Conservation (phyloP, 257 asterid species). For the Jacaranda mimosifolia region DNA sequence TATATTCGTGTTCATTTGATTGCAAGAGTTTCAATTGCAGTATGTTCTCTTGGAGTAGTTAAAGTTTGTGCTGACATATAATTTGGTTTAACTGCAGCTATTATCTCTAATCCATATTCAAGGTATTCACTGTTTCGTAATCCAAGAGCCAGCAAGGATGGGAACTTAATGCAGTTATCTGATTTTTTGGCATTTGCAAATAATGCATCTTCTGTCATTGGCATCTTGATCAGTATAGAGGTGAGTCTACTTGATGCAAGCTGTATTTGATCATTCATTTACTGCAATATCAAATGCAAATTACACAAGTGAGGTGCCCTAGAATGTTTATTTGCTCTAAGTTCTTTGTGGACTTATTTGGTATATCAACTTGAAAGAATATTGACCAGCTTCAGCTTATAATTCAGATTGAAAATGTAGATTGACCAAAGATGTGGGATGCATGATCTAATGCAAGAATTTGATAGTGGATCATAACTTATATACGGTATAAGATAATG, state of each 20-base stretch:
- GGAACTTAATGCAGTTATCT: no score
- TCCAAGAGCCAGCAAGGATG: constrained; percentile 45
- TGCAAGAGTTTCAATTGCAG: background rate
- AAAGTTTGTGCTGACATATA: constrained; percentile 9
- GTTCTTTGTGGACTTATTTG: background rate
- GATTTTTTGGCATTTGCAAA: no score
- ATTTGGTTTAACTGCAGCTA: constrained; percentile 61
- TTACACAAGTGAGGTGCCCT: background rate
- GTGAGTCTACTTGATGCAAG: no score
- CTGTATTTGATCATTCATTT: no score
- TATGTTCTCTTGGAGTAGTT: constrained; percentile 21
- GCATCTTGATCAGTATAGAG: no score
- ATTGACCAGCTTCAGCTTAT: background rate
- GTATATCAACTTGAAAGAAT: constrained; percentile 6
- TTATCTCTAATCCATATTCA: constrained; percentile 52
- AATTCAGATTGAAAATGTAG: background rate
- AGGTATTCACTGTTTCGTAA: constrained; percentile 49
- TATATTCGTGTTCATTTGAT: background rate
- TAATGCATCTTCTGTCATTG: no score
- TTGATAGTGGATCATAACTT: background rate
- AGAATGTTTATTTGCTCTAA: background rate
- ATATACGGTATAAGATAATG: background rate
- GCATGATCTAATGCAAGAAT: background rate
- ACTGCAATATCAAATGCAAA: background rate
- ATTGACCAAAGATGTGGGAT: background rate